Evolutionary conservation across 352 stramenopile genomes (phyloP).

Genomic region (Globisporangium cederbergense): DNA sequence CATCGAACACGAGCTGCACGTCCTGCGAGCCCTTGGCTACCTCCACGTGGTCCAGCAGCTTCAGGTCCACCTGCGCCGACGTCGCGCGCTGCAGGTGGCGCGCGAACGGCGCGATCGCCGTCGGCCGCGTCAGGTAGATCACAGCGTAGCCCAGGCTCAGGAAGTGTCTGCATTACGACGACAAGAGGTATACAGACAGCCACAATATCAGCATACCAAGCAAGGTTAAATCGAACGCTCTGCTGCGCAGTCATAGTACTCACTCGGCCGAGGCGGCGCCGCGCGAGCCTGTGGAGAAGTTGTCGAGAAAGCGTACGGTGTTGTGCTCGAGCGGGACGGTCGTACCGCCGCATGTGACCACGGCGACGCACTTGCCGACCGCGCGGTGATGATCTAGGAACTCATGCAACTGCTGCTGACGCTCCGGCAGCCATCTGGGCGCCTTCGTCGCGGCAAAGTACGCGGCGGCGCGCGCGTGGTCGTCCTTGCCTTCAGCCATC

Average conservation of each 20-base stretch:
- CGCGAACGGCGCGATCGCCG: constrained; percentile 84
- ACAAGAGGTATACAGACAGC: neutral
- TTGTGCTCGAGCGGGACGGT: constrained; percentile 94
- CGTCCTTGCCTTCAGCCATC: constrained; percentile 8
- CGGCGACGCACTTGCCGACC: constrained; percentile 79
- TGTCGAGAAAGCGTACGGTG: constrained; percentile 96
- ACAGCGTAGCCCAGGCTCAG: constrained; percentile 94
- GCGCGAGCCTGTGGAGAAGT: constrained; percentile 95
- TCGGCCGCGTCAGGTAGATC: constrained; percentile 93
- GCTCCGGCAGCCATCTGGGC: constrained; percentile 31
- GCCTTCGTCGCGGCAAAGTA: constrained; percentile 57
- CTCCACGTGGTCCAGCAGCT: constrained; percentile 61
- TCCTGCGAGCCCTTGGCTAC: constrained; percentile 25
- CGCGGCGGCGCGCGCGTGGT: constrained; percentile 23
- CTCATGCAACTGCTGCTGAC: constrained; percentile 38
- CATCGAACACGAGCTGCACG: constrained; percentile 32
- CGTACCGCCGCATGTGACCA: constrained; percentile 96
- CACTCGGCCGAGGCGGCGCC: constrained; percentile 81
- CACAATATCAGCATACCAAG: neutral
- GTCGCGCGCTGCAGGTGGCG: constrained; percentile 62
- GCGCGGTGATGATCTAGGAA: constrained; percentile 68
- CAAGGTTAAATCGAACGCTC: too few relatives aligned
- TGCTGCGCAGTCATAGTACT: constrained; percentile 5
- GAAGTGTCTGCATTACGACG: constrained; percentile 66
- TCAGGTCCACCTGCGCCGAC: constrained; percentile 54